These are phyloP conservation scores for Colletotrichum zoysiae DNA, from an alignment of 2,329 filamentous ascomycete genomes.

Conservation along the genomic window DNA sequence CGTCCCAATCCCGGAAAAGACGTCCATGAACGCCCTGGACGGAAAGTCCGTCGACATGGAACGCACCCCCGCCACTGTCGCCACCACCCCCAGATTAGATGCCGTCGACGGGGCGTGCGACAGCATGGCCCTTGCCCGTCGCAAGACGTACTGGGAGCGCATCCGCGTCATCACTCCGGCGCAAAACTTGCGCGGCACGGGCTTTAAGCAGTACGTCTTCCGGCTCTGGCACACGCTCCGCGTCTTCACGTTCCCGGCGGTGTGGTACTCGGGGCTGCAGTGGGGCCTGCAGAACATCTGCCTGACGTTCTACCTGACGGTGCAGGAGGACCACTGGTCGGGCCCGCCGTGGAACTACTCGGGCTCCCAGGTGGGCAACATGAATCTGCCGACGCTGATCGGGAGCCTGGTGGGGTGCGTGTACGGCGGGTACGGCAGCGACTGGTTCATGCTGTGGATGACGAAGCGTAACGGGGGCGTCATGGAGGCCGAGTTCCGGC, in stretches of 20 bases:
- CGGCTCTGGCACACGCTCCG: constrained; percentile 67
- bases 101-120: constrained; percentile 39
- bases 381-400: constrained; percentile 68
- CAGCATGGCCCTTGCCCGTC: constrained; percentile 45
- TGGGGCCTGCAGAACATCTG: constrained; percentile 73
- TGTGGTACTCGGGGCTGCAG: constrained; percentile 68
- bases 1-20: constrained; percentile 42
- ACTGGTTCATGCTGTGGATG: constrained; percentile 68
- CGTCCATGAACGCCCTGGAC: constrained; percentile 11
- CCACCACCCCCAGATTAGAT: not conserved
- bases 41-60: constrained; percentile 6
- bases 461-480: constrained; percentile 65
- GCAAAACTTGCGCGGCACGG: constrained; percentile 64
- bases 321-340: constrained; percentile 69
- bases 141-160: constrained; percentile 66
- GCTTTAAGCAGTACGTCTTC: constrained; percentile 65
- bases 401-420: constrained; percentile 68
- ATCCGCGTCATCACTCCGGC: constrained; percentile 69
- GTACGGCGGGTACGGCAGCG: constrained; percentile 69
- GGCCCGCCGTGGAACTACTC: constrained; percentile 67
- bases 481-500: constrained; percentile 66
- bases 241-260: constrained; percentile 69
- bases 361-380: constrained; percentile 66
- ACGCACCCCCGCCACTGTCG: not conserved
- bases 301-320: constrained; percentile 69